Evolutionary conservation across 192 early-diverging fungal genomes (phyloP).

Genomic region (Linnemannia exigua): DNA sequence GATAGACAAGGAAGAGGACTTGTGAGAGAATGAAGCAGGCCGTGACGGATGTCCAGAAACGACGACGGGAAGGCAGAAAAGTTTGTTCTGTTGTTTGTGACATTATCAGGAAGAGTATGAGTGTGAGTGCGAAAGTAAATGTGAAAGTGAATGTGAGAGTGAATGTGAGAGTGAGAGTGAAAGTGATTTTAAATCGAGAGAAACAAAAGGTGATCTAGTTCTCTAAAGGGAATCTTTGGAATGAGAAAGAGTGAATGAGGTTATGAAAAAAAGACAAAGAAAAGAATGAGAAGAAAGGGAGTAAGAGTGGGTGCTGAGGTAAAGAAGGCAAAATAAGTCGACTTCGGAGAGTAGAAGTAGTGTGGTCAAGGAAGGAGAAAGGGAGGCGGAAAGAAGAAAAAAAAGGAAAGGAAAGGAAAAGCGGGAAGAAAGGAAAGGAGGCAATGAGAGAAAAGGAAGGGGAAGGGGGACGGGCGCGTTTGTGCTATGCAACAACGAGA

Average conservation of each 20-base stretch:
- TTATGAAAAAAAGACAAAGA: background rate
- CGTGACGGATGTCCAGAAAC: background rate
- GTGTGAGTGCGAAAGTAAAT: constrained; percentile 12
- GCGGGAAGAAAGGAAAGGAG: background rate
- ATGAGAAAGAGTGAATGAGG: background rate
- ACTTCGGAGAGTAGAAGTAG: background rate
- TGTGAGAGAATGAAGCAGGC: background rate
- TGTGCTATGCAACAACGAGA: too few species aligned
- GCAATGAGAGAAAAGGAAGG: background rate
- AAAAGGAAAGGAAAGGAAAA: background rate
- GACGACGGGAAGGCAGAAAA: background rate
- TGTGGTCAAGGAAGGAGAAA: background rate
- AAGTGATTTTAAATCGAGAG: too few species aligned
- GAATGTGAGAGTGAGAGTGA: constrained; percentile 4
- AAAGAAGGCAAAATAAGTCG: too few species aligned
- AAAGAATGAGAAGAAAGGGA: background rate
- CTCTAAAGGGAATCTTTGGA: background rate
- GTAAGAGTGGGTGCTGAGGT: background rate
- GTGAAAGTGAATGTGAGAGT: background rate
- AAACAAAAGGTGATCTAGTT: background rate
- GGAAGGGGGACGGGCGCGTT: background rate
- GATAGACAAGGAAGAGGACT: background rate
- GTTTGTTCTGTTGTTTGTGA: background rate
- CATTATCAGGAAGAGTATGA: too few species aligned
- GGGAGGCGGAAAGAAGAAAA: background rate